A percentile compares a stretch with the other conserved stretches of the same genome.
Conservation (phyloP, 371 early-diverging fungal species). For the Catenaria anguillulae region DNA sequence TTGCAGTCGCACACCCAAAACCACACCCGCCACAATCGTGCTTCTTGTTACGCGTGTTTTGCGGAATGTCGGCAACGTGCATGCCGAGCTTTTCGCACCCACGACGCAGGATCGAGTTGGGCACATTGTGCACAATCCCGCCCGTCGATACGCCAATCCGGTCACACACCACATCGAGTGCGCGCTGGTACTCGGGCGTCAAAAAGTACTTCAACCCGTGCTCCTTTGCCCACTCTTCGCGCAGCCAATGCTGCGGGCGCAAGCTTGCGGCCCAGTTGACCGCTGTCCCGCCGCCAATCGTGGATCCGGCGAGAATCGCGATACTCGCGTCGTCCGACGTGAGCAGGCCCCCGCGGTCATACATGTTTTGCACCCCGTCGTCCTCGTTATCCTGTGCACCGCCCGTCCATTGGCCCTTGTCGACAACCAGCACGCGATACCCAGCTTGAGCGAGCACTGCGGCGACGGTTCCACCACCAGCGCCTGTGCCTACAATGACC, state of each 20-base stretch:
- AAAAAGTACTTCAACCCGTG: constrained; percentile 41
- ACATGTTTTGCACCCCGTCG: constrained; percentile 28
- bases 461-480: constrained; percentile 61
- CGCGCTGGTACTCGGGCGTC: constrained; percentile 28
- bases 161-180: constrained; percentile 34
- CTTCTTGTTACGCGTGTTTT: constrained; percentile 41
- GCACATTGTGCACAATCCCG: constrained; percentile 39
- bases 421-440: constrained; percentile 51
- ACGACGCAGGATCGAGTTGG: constrained; percentile 41
- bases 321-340: constrained; percentile 29
- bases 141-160: constrained; percentile 38
- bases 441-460: constrained; percentile 52
- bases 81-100: constrained; percentile 53
- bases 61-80: constrained; percentile 37
- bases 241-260: constrained; percentile 41
- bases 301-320: constrained; percentile 37
- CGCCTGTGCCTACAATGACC: constrained; percentile 57
- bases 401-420: constrained; percentile 55
- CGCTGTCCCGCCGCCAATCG: constrained; percentile 55
- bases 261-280: constrained; percentile 54
- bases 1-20: constrained; percentile 40
- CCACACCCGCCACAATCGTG: constrained; percentile 55
- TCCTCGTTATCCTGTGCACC: constrained; percentile 30
- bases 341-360: constrained; percentile 31
- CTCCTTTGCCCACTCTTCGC: constrained; percentile 52